These are phyloP conservation scores for Fusarium devonianum DNA, from an alignment of 2,329 filamentous ascomycete genomes.

Conservation along the genomic window DNA sequence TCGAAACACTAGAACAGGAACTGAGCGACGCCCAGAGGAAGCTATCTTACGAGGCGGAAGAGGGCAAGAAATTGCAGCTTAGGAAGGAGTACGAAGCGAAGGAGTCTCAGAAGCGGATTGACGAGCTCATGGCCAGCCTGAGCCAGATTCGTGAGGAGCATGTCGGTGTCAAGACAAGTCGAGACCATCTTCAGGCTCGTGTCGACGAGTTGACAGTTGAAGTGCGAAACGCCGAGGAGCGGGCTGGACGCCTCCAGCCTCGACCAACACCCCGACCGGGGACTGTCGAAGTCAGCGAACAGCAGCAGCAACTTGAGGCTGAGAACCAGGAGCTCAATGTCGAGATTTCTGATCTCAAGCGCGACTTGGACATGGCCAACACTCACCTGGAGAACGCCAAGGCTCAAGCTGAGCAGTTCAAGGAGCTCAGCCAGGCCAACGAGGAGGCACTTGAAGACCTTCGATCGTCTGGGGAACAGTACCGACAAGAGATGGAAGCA, in stretches of 20 bases:
- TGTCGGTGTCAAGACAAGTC: constrained; percentile 82
- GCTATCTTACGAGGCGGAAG: constrained; percentile 81
- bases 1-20: constrained; percentile 82
- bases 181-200: constrained; percentile 86
- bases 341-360: constrained; percentile 85
- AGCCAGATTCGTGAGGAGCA: constrained; percentile 86
- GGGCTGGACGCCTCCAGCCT: constrained; percentile 81
- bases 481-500: constrained; percentile 83
- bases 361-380: constrained; percentile 82
- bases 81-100: constrained; percentile 90
- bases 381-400: constrained; percentile 83
- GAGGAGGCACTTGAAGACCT: constrained; percentile 87
- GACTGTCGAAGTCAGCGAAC: constrained; percentile 50
- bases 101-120: constrained; percentile 88
- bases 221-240: constrained; percentile 87
- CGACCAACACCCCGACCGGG: constrained; percentile 71
- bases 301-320: constrained; percentile 61
- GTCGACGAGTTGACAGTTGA: constrained; percentile 91
- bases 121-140: constrained; percentile 84
- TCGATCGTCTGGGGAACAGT: constrained; percentile 82
- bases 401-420: constrained; percentile 85
- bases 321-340: constrained; percentile 81
- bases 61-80: constrained; percentile 80
- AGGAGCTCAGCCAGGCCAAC: constrained; percentile 81
- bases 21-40: constrained; percentile 81